Base-by-base conservation (phyloP, 2,329 filamentous ascomycete species). In the Periconia macrospinosa region DNA sequence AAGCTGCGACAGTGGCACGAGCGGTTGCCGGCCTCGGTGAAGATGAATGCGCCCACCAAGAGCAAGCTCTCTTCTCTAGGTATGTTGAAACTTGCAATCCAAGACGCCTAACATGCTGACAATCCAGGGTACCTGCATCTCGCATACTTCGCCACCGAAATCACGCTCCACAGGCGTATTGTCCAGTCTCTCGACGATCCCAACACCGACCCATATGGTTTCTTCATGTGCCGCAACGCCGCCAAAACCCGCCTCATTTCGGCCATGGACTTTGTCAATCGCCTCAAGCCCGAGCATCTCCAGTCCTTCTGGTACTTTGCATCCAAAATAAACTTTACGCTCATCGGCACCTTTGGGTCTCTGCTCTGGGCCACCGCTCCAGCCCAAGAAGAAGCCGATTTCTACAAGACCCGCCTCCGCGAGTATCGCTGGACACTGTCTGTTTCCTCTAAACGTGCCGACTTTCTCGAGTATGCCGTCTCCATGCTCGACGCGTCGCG, bases 181-280 rank as follows among this genome's bases (percentile, higher is more conserved):
- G 90, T 97, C 54, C 88, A 92, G 48, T 92, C 91, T 1, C 81
- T 97, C 41, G 80, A 81, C 41, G 68, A 76, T 0, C 73, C 79
- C 1, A 73, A 76, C 15, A 79, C 77, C 18, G 91, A 96, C 68
- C 83, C 88, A 0, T 96, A 97, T 65, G 86, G 96, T 47, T 84
- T 92, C 51, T 91, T 95, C 74, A 96, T 97, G 63, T 96, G 92
- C 75, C 91, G 93, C 49, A 92, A 88, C 53, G 93, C 93, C 3
- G 93, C 93, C 49, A 97, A 97, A 73, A 95, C 93, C 0, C 88
- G 93, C 6, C 83, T 97, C 33, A 96, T 97, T 68, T 95, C 90
- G 19, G 92, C 92, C 59, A 96, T 97, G 90, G 93, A 97, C 72
- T 96, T 97, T 74, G 92, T 96, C 65, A 97, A 97, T 75, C 88